Evolutionary conservation across 345 rosid species (phyloP).

Genomic region (Eucalyptus erythrocorys): DNA sequence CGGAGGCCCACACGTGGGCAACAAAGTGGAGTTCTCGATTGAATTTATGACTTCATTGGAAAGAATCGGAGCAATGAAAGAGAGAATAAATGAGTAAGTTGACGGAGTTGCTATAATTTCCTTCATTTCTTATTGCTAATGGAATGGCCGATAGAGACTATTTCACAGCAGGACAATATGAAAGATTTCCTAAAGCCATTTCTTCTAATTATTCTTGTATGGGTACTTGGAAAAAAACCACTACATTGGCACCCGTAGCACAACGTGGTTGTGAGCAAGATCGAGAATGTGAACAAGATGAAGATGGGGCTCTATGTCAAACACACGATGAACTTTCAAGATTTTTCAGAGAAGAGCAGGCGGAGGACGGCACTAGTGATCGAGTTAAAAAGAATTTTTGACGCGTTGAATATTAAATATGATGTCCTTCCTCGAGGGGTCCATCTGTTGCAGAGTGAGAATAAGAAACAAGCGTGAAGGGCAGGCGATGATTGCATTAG

Average conservation of each 20-base stretch:
- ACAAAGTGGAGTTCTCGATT: no score
- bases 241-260: slow-evolving; percentile 36
- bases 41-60: no score
- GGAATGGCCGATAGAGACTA: no score
- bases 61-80: no score
- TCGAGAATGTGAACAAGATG: slow-evolving; percentile 43
- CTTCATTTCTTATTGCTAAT: no score
- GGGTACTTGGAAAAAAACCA: slow-evolving; percentile 20
- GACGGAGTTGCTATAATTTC: no score
- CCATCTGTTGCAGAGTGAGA: slow-evolving; percentile 10
- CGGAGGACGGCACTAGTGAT: slow-evolving; percentile 39
- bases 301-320: slow-evolving; percentile 18
- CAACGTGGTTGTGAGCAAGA: slow-evolving; percentile 27
- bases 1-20: no score
- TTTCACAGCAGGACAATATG: no score
- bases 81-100: no score
- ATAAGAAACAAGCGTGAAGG: background rate
- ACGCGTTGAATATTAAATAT: slow-evolving; percentile 36
- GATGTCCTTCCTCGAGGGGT: slow-evolving; percentile 41
- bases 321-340: slow-evolving; percentile 59
- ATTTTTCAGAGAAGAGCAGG: slow-evolving; percentile 31
- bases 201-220: no score
- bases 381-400: slow-evolving; percentile 39
- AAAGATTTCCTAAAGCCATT: no score
- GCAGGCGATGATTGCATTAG: background rate